phyloP scores from a whole-genome alignment of 2,329 filamentous ascomycete species.

The Clonostachys byssicola region DNA sequence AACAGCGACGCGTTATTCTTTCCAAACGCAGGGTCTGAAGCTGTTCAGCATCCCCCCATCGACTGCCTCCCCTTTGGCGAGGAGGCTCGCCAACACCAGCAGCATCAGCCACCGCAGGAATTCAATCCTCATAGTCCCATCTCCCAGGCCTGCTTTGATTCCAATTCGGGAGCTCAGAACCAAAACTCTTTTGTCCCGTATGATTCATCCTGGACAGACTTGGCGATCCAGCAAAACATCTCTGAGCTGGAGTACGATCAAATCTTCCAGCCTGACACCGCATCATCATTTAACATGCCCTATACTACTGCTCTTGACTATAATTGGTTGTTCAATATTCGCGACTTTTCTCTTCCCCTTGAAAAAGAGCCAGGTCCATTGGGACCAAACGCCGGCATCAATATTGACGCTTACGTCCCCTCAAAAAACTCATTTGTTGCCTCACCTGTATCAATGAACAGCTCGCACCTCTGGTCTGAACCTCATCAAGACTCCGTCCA shows the following conservation, averaged over 20 bases:
- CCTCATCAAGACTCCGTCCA: too few species aligned
- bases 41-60: too few species aligned
- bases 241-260: conserved; percentile 36
- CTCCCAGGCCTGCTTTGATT: background rate
- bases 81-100: too few species aligned
- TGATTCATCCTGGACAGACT: background rate
- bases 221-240: background rate
- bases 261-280: conserved; percentile 56
- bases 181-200: background rate
- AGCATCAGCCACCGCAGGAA: too few species aligned
- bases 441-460: background rate
- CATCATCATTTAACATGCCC: conserved; percentile 61
- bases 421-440: conserved; percentile 10
- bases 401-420: conserved; percentile 12
- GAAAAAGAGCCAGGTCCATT: conserved; percentile 8
- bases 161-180: background rate
- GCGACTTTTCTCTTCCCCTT: background rate
- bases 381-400: conserved; percentile 12
- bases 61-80: too few species aligned
- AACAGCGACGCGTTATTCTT: background rate
- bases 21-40: too few species aligned
- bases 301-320: conserved; percentile 61
- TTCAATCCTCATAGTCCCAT: background rate
- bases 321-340: conserved; percentile 49
- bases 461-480: too few species aligned